phyloP scores from a whole-genome alignment of 75 land plant species.

The Adiantum capillusveneris region DNA sequence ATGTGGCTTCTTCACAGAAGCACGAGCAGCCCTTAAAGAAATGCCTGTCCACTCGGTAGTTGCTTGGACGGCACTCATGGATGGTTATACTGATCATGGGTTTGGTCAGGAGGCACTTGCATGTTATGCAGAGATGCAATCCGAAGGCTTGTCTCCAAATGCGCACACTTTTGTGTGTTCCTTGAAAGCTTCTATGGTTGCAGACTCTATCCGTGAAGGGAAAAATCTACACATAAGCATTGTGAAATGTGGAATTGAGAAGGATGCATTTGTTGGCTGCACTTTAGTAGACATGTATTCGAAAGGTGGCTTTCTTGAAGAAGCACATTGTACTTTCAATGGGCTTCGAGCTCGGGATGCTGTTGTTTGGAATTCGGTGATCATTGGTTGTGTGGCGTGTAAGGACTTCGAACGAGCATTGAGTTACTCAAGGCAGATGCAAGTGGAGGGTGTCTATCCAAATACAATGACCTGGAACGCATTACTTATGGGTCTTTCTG shows the following conservation, averaged over 20 bases:
- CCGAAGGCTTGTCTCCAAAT: constrained; percentile 17
- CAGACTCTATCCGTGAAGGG: constrained; percentile 12
- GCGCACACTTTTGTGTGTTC: neutral
- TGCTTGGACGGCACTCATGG: constrained; percentile 29
- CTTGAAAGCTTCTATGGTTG: constrained; percentile 27
- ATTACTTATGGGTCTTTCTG: constrained; percentile 5
- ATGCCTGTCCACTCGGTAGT: constrained; percentile 19
- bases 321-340: constrained; percentile 22
- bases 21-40: constrained; percentile 21
- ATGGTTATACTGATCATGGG: constrained; percentile 13
- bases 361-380: constrained; percentile 28
- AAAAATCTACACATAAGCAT: constrained; percentile 36
- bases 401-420: constrained; percentile 14
- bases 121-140: constrained; percentile 9
- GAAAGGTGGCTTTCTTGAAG: constrained; percentile 29
- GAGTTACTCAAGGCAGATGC: constrained; percentile 14
- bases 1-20: constrained; percentile 11
- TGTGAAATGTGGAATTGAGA: constrained; percentile 29
- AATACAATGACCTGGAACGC: constrained; percentile 16
- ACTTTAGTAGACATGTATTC: constrained; percentile 57
- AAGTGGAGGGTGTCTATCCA: constrained; percentile 9
- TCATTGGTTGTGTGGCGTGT: constrained; percentile 17
- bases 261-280: constrained; percentile 38
- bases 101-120: constrained; percentile 2
- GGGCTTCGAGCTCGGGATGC: constrained; percentile 9